Evolutionary conservation across 2,329 filamentous ascomycete species (phyloP).

Genomic region (Ophiostoma himal-ulmi): DNA sequence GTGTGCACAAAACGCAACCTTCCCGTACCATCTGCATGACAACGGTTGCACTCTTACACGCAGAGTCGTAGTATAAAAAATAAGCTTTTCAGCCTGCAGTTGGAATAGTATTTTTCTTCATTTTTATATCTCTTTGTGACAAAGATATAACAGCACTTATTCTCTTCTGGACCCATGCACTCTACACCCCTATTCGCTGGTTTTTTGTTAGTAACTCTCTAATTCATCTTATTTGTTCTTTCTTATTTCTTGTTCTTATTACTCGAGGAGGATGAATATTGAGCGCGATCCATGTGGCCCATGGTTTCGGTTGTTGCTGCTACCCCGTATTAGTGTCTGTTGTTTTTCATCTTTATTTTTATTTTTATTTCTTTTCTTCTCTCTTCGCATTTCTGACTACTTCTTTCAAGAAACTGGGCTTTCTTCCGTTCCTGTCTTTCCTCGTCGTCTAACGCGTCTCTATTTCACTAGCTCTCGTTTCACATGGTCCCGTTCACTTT

Average conservation of each 20-base stretch:
- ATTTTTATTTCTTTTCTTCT: not conserved
- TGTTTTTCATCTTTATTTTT: not conserved
- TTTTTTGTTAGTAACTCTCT: too few relatives aligned
- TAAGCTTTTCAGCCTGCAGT: constrained; percentile 2
- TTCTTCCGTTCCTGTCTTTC: not conserved
- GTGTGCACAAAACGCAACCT: not conserved
- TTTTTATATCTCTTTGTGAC: not conserved
- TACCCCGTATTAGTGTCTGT: not conserved
- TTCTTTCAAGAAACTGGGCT: not conserved
- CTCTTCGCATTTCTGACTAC: not conserved
- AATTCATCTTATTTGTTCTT: too few relatives aligned
- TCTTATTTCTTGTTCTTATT: too few relatives aligned
- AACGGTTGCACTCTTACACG: not conserved
- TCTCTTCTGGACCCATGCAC: not conserved
- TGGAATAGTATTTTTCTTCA: not conserved
- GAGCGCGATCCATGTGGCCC: not conserved
- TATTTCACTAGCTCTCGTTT: constrained; percentile 1
- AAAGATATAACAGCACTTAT: not conserved
- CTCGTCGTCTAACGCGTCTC: not conserved
- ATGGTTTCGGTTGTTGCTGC: constrained; percentile 6
- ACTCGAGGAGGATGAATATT: too few relatives aligned
- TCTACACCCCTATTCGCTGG: not conserved
- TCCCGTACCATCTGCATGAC: not conserved
- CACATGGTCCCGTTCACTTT: not conserved
- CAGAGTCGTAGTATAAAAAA: constrained; percentile 6